Percentiles rank a stretch among this genome's conserved stretches.
Evolutionary conservation across 441 rosid species (phyloP).

Genomic region (Euphorbia corollata): DNA sequence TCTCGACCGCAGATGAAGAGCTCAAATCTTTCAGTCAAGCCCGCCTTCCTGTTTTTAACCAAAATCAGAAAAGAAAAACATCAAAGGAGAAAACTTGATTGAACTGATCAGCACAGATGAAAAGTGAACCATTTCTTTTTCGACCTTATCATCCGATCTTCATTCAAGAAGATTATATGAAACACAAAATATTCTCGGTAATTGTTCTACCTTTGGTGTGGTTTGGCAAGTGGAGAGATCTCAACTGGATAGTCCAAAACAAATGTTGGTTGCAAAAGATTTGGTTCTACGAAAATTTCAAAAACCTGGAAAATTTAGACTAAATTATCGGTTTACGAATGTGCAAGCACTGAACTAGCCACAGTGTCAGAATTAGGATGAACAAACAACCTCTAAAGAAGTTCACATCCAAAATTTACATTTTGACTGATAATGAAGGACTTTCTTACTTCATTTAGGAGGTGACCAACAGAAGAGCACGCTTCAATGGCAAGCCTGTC

Average conservation of each 20-base stretch:
- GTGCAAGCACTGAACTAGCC: neutral
- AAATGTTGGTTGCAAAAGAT: constrained; percentile 89
- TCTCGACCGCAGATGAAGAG: constrained; percentile 93
- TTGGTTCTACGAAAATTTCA: constrained; percentile 80
- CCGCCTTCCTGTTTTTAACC: constrained; percentile 35
- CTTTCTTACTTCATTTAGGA: constrained; percentile 72
- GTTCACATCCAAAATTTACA: neutral
- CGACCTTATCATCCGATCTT: neutral
- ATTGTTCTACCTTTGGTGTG: constrained; percentile 60
- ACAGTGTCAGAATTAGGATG: neutral
- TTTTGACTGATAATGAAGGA: neutral
- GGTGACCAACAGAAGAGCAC: constrained; percentile 72
- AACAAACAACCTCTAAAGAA: constrained; percentile 4
- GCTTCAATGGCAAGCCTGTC: constrained; percentile 62
- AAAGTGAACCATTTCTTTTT: neutral
- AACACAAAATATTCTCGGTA: constrained; percentile 7
- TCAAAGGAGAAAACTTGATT: constrained; percentile 1
- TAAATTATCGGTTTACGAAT: neutral
- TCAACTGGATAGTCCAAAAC: constrained; percentile 91
- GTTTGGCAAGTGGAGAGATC: constrained; percentile 94
- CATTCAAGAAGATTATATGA: neutral
- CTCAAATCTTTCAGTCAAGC: constrained; percentile 92
- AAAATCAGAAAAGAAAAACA: constrained; percentile 5
- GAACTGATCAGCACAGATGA: neutral
- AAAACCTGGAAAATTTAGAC: constrained; percentile 47